Conservation (phyloP, 495 filamentous ascomycete species). For the Penicillium subrubescens region DNA sequence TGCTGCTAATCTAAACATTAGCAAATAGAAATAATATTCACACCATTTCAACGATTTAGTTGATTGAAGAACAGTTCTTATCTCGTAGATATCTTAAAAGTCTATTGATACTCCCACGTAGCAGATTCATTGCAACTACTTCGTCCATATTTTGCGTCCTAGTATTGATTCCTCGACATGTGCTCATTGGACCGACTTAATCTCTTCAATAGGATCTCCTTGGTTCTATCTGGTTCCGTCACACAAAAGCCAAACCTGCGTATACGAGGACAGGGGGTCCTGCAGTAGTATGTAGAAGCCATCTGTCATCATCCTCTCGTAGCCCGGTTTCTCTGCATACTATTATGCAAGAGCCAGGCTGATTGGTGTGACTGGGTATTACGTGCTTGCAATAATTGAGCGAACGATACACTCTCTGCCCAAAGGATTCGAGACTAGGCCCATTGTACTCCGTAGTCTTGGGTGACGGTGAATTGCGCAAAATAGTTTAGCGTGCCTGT, state of each 20-base stretch:
- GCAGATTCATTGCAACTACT: neutral
- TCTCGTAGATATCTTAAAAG: neutral
- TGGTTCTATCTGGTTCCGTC: no score
- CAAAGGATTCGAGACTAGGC: no score
- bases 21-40: constrained; percentile 44
- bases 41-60: constrained; percentile 15
- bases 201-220: neutral
- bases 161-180: neutral
- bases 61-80: neutral
- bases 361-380: neutral
- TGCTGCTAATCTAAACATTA: constrained; percentile 55
- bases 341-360: neutral
- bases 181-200: neutral
- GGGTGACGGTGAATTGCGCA: no score
- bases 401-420: no score
- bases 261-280: neutral
- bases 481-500: no score
- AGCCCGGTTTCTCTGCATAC: neutral
- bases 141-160: neutral
- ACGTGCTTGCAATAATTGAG: neutral
- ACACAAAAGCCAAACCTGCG: no score
- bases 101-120: neutral
- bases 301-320: neutral
- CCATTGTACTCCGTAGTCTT: no score
- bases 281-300: neutral